Percentiles rank a stretch among this genome's conserved stretches.
phyloP scores from a whole-genome alignment of 2,329 filamentous ascomycete genomes.

The Xylaria sp. region DNA sequence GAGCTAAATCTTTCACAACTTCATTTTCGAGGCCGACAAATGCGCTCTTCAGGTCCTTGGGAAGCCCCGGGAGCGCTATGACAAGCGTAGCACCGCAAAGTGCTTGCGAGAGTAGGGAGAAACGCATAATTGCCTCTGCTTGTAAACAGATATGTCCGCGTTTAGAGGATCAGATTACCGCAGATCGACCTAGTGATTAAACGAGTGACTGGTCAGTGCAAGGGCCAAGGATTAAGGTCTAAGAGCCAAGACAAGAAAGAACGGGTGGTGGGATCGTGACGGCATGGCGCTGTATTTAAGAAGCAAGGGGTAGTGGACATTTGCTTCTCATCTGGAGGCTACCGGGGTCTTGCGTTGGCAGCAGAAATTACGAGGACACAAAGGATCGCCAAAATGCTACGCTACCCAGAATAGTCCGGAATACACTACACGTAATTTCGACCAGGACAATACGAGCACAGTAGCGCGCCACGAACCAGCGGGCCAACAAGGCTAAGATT shows the following conservation, averaged over 20 bases:
- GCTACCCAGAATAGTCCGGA: conserved; percentile 11
- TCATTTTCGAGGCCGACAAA: conserved; percentile 14
- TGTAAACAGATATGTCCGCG: neutral
- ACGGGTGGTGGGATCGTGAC: conserved; percentile 13
- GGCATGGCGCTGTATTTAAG: conserved; percentile 32
- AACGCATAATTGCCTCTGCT: conserved; percentile 24
- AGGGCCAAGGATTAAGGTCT: conserved; percentile 17
- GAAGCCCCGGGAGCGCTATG: conserved; percentile 27
- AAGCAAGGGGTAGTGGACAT: conserved; percentile 19
- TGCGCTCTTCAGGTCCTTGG: conserved; percentile 2
- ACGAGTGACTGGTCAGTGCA: conserved; percentile 30
- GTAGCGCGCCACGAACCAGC: conserved; percentile 26
- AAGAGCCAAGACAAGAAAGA: conserved; percentile 25
- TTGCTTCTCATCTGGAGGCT: conserved; percentile 13
- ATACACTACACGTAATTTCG: conserved; percentile 11
- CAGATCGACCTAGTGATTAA: conserved; percentile 14
- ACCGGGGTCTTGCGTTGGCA: conserved; percentile 9
- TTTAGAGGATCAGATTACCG: neutral
- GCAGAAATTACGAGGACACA: conserved; percentile 30
- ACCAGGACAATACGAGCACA: neutral
- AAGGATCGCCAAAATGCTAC: conserved; percentile 28
- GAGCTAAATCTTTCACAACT: conserved; percentile 5
- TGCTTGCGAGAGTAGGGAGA: conserved; percentile 32
- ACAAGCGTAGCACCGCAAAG: conserved; percentile 35
- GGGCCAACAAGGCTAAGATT: conserved; percentile 11